Evolutionary conservation across 2,329 filamentous ascomycete species (phyloP), one percentile per base, ranked within the genome.

Genomic region (Huntiella decipiens): DNA sequence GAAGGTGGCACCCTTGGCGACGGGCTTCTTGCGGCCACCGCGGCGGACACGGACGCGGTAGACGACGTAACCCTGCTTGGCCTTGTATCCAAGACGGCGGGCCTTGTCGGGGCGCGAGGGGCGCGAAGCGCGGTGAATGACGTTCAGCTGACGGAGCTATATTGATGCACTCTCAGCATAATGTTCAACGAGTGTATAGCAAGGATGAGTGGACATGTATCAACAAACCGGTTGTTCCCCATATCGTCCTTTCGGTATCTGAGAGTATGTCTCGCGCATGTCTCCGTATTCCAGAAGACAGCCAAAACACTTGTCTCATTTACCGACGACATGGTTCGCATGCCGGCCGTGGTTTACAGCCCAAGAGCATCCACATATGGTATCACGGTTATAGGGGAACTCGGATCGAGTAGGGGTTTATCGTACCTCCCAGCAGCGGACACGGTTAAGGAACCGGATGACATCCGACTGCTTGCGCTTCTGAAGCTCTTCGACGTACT

Each of bases 381-480:
- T 46, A 46, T 49, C 47, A 49, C 47, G 39, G 17, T 46, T 50
- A 41, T 46, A 43, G 13, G 36, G 47, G 44, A 28, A 50, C 45
- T 50, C 38, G 48, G 45, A 50, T 47, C 44, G 48, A 50, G 48
- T 31, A 28, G 37, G 39, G 37, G 38, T 49, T 73, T 60, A 74
- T 76, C 77, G 73, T 76, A 88, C 88, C 84, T 98, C 91, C 91
- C 91, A 98, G 87, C 91, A 98, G 74, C 91, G 87, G 66, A 94
- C 86, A 69, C 86, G 88, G 71, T 95, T 85, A 73, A 98, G 82
- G 79, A 98, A 98, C 75, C 87, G 87, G 75, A 96, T 84, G 66
- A 98, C 82, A 79, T 98, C 91, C 69, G 85, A 94, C 82, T 98
- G 91, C 86, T 98, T 98, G 85, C 94, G 95, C 86, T 98, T 96